phyloP scores from a whole-genome alignment of 441 rosid species.

The Erysimum pusillum region DNA sequence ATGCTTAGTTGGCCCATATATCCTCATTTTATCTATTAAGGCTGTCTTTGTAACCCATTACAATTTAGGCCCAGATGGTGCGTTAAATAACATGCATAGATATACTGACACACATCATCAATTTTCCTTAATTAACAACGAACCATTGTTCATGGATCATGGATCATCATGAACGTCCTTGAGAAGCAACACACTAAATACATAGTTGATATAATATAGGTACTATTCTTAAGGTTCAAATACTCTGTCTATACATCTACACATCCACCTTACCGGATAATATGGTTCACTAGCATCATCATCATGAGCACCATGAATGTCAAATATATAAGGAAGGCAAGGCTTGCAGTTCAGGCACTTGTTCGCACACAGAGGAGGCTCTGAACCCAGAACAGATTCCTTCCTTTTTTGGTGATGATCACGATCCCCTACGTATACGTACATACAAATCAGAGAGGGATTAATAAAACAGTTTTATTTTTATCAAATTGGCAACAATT shows the following conservation, averaged over 20 bases:
- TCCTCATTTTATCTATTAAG: neutral
- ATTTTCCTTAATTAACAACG: neutral
- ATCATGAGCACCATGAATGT: constrained; percentile 49
- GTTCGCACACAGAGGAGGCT: constrained; percentile 76
- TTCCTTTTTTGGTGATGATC: constrained; percentile 30
- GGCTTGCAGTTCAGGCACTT: constrained; percentile 79
- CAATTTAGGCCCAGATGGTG: neutral
- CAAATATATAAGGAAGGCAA: constrained; percentile 65
- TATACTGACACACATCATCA: too few relatives aligned
- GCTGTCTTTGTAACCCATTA: neutral
- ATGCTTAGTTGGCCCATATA: constrained; percentile 3
- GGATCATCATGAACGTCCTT: constrained; percentile 19
- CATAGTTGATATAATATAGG: neutral
- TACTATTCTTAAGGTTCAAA: constrained; percentile 55
- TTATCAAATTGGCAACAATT: too few relatives aligned
- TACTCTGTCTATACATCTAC: constrained; percentile 74
- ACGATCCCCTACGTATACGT: constrained; percentile 13
- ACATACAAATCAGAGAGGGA: neutral
- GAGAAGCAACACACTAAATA: constrained; percentile 24
- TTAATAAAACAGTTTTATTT: too few relatives aligned
- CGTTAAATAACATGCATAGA: neutral
- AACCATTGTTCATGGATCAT: neutral
- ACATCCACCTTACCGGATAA: constrained; percentile 82
- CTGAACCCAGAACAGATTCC: constrained; percentile 70
- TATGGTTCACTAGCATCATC: constrained; percentile 51